These are phyloP conservation scores for Singerocomus rubriflavus DNA, from an alignment of 1,284 basidiomycete species.

Conservation along the genomic window DNA sequence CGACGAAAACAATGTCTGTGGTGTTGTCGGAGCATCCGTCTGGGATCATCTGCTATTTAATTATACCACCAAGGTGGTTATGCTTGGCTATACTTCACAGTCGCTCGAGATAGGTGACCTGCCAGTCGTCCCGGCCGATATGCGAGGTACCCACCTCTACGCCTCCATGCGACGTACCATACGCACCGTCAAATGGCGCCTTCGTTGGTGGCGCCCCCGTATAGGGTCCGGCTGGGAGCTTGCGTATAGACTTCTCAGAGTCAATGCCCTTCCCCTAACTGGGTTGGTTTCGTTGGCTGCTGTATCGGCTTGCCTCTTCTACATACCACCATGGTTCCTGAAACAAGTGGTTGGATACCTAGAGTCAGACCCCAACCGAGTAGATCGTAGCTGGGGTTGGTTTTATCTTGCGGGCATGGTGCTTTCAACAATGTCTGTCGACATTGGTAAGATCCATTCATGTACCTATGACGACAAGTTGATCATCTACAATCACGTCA, in stretches of 20 bases:
- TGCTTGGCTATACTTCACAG: conserved; percentile 70
- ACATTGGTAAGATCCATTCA: conserved; percentile 46
- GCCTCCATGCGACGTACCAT: conserved; percentile 34
- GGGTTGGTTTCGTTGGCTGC: conserved; percentile 56
- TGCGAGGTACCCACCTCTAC: conserved; percentile 64
- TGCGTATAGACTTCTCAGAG: conserved; percentile 52
- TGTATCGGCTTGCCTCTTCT: conserved; percentile 68
- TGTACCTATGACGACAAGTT: background rate
- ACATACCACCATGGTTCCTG: conserved; percentile 77
- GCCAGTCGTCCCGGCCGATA: conserved; percentile 69
- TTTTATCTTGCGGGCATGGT: conserved; percentile 72
- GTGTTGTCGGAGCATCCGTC: conserved; percentile 44
- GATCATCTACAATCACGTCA: conserved; percentile 8
- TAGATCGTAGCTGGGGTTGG: conserved; percentile 68
- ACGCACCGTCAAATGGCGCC: conserved; percentile 38
- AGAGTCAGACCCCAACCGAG: conserved; percentile 55
- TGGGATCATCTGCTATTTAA: conserved; percentile 53
- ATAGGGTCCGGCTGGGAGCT: conserved; percentile 63
- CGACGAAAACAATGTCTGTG: conserved; percentile 65
- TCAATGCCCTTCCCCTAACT: conserved; percentile 46
- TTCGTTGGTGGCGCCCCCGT: conserved; percentile 35
- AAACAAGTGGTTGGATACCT: conserved; percentile 70
- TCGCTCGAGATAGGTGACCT: conserved; percentile 83
- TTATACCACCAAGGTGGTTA: conserved; percentile 81
- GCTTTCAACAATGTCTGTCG: conserved; percentile 56